Evolutionary conservation across 2,329 filamentous ascomycete species (phyloP), one percentile per base, ranked within the genome.

Genomic region (Colletotrichum neosansevieriae): DNA sequence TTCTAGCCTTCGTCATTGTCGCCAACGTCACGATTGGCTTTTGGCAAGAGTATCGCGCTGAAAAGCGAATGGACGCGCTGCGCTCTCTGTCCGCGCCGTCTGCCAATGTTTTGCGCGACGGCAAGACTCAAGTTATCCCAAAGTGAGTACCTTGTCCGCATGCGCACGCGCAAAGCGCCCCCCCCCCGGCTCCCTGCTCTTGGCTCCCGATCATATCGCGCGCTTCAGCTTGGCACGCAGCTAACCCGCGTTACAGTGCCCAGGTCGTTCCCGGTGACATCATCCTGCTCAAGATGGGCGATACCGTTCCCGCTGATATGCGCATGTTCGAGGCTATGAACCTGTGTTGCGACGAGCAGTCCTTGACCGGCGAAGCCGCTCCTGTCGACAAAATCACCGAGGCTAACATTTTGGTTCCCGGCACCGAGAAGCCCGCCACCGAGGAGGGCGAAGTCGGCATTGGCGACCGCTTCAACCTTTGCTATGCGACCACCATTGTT

Each of bases 281-380:
- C 64, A 83, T 91, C 68, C 80, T 86, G 42, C 83, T 91, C 73
- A 91, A 88, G 80, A 91, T 88, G 79, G 92, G 92, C 67, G 91
- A 93, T 77, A 92, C 91, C 4, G 86, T 94, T 45, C 91, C 92
- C 10, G 92, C 92, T 42, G 92, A 94, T 74, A 77, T 94, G 45
- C 88, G 91, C 62, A 78, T 91, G 19, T 85, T 92, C 72, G 90
- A 93, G 74, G 87, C 86, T 67, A 92, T 94, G 87, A 95, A 96
- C 76, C 84, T 94, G 51, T 89, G 89, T 70, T 93, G 91, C 74
- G 93, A 97, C 73, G 92, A 94, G 78, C 90, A 91, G 51, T 88
- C 92, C 57, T 85, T 94, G 50, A 94, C 92, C 6, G 92, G 92
- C 74, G 92, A 94, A 78, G 92, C 92, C 4, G 82, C 92, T 15